Evolutionary conservation across 2,329 filamentous ascomycete genomes (phyloP).

Genomic region (Venturia aucupariae): DNA sequence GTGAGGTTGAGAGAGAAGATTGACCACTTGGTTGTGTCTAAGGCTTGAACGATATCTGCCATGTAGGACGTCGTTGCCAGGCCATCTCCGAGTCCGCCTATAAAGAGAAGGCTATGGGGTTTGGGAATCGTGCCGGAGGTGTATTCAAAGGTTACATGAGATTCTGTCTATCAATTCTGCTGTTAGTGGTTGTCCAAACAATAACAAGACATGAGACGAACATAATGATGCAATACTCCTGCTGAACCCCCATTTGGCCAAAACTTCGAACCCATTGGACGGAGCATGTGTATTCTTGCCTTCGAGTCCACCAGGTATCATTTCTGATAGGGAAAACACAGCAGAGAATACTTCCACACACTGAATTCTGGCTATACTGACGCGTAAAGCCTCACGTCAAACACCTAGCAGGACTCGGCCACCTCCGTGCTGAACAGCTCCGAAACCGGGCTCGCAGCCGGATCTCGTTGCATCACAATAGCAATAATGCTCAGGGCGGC

Average conservation of each 20-base stretch:
- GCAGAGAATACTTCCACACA: background rate
- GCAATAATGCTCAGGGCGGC: background rate
- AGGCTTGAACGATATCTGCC: slow-evolving; percentile 34
- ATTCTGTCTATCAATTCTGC: slow-evolving; percentile 27
- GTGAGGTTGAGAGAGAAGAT: slow-evolving; percentile 42
- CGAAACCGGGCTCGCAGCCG: background rate
- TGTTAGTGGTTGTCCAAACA: background rate
- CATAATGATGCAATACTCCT: slow-evolving; percentile 23
- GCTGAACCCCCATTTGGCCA: slow-evolving; percentile 23
- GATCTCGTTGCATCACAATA: background rate
- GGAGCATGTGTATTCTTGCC: background rate
- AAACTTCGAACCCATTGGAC: slow-evolving; percentile 18
- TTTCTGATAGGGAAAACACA: background rate
- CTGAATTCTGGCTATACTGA: background rate
- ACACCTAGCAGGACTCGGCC: background rate
- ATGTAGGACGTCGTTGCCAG: slow-evolving; percentile 56
- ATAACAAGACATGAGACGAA: slow-evolving; percentile 15
- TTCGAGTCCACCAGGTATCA: background rate
- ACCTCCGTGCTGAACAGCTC: background rate
- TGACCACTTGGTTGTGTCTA: slow-evolving; percentile 43
- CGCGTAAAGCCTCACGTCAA: background rate
- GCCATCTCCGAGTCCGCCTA: slow-evolving; percentile 62
- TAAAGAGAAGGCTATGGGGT: slow-evolving; percentile 52
- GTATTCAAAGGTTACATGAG: slow-evolving; percentile 32
- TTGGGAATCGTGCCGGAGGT: slow-evolving; percentile 21